Conservation (phyloP, 345 rosid genomes). For the Arabis hirsuta region DNA sequence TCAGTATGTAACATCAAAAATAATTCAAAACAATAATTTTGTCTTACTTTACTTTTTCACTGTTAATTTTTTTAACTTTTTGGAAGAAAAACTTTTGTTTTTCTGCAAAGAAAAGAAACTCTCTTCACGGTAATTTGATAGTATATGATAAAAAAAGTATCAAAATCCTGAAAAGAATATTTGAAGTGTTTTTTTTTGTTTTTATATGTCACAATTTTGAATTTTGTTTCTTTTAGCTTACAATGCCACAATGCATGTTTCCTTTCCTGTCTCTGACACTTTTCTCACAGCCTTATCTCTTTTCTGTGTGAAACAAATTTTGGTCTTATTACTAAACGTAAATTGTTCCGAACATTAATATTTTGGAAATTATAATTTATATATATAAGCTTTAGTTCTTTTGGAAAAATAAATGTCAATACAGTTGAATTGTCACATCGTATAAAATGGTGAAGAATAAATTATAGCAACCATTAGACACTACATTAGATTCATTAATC, state of each 20-base stretch:
- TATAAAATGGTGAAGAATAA: slow-evolving; percentile 15
- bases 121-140: neutral
- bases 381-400: neutral
- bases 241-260: slow-evolving; percentile 48
- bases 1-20: neutral
- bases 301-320: slow-evolving; percentile 16
- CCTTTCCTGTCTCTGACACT: slow-evolving; percentile 43
- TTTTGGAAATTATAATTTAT: neutral
- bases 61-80: slow-evolving; percentile 13
- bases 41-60: slow-evolving; percentile 40
- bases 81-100: neutral
- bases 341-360: slow-evolving; percentile 13
- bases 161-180: slow-evolving; percentile 24
- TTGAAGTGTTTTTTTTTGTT: slow-evolving; percentile 34
- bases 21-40: slow-evolving; percentile 6
- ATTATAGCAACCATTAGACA: slow-evolving; percentile 3
- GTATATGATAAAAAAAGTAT: no score
- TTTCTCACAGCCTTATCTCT: slow-evolving; percentile 40
- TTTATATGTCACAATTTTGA: slow-evolving; percentile 34
- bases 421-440: slow-evolving; percentile 42
- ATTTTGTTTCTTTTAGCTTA: slow-evolving; percentile 41
- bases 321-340: slow-evolving; percentile 29
- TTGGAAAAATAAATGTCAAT: slow-evolving; percentile 8
- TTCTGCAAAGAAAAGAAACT: neutral
- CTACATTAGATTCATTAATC: neutral